These are phyloP conservation scores for Carnegiea gigantea DNA, from an alignment of 179 eudicot species.

Conservation along the genomic window DNA sequence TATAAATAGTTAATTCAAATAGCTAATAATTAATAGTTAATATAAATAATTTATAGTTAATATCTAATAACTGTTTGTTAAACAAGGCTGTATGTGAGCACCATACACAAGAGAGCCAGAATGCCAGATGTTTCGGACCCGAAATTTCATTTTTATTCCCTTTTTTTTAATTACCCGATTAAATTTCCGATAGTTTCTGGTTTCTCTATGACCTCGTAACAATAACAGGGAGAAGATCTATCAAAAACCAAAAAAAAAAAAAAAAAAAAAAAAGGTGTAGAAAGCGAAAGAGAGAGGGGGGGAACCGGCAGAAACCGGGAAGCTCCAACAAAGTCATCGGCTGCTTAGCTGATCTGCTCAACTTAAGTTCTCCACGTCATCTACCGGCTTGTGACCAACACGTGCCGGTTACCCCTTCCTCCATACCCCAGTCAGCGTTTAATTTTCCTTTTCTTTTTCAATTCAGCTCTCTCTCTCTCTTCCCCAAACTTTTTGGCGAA, in stretches of 20 bases:
- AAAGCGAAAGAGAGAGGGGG: not conserved
- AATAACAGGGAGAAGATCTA: not conserved
- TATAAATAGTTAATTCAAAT: no score
- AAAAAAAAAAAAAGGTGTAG: no score
- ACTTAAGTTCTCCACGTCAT: conserved; percentile 9
- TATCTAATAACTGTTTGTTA: no score
- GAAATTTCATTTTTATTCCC: not conserved
- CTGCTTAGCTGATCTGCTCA: not conserved
- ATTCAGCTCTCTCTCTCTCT: not conserved
- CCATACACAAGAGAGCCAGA: not conserved
- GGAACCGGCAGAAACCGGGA: conserved; percentile 4
- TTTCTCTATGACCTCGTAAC: not conserved
- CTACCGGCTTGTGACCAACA: not conserved
- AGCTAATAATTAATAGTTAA: no score
- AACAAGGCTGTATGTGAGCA: not conserved
- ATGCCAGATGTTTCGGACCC: not conserved
- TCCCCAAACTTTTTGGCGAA: conserved; percentile 32
- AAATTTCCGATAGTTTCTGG: conserved; percentile 1
- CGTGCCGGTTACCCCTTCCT: conserved; percentile 10
- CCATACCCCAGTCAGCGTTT: conserved; percentile 20
- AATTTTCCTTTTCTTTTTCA: not conserved
- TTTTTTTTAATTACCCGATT: conserved; percentile 1
- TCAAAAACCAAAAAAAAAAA: no score
- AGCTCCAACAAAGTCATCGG: conserved; percentile 7
- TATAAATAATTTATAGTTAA: no score